Evolutionary conservation across 805 yeast genomes (phyloP).

Genomic region (Pichia occidentalis): DNA sequence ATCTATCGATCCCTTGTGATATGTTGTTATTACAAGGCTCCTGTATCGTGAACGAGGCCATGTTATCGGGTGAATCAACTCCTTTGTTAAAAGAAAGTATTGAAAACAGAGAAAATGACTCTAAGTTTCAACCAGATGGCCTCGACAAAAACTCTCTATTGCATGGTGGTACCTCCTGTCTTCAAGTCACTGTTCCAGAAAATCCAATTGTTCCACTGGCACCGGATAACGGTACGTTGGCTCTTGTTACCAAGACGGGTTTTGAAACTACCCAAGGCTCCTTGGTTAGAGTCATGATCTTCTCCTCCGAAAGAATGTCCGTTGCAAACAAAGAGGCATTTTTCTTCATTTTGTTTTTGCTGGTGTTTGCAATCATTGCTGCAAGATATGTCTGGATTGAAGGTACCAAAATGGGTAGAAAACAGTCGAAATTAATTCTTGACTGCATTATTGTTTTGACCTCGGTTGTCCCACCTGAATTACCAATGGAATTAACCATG

Average conservation of each 20-base stretch:
- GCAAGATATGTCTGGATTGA: constrained; percentile 98
- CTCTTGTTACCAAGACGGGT: constrained; percentile 89
- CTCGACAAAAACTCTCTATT: constrained; percentile 81
- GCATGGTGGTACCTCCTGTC: constrained; percentile 94
- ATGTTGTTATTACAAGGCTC: constrained; percentile 79
- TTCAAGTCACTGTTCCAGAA: constrained; percentile 78
- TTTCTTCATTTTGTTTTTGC: constrained; percentile 81
- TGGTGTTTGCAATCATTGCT: constrained; percentile 89
- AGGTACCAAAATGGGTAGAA: constrained; percentile 93
- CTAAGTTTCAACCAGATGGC: constrained; percentile 66
- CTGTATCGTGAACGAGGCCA: constrained; percentile 96
- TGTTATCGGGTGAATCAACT: constrained; percentile 98
- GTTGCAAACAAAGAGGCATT: constrained; percentile 94
- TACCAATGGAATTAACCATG: constrained; percentile 98
- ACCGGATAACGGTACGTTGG: constrained; percentile 91
- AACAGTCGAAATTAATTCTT: constrained; percentile 84
- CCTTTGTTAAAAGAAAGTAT: constrained; percentile 92
- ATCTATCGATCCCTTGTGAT: constrained; percentile 92
- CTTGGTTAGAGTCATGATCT: constrained; percentile 94
- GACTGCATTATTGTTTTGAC: constrained; percentile 95
- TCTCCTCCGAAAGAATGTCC: constrained; percentile 91
- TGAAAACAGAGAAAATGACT: constrained; percentile 70
- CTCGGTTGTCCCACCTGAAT: constrained; percentile 97
- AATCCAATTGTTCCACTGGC: constrained; percentile 46
- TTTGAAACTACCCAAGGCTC: constrained; percentile 98